Base-by-base conservation (phyloP, 345 rosid species). In the Noccaea bulbosa region DNA sequence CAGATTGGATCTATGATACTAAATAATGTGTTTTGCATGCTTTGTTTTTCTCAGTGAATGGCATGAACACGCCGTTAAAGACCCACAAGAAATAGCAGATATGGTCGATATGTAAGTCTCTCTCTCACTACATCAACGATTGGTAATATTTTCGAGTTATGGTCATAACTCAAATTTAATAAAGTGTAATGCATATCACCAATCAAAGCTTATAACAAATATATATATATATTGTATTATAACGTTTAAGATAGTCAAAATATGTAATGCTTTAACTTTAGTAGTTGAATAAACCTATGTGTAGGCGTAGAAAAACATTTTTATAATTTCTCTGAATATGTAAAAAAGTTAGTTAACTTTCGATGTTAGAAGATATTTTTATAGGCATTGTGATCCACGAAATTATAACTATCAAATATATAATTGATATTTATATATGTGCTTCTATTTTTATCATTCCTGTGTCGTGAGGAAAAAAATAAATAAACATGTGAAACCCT, bases 91-190 rank as follows among this genome's bases (percentile, higher is more conserved):
- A 53, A 73, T 89, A 34, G 92, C 86, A 64, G 71, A 87, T 5
- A 77, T 80, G 87, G 96, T 92, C 58, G 84, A 85, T 59, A 82
- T 70, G 98, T 89, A 67, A 86, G 92, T 82, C 56, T 70, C 62
- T 54, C 22, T 15, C 24, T 24, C 30, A 24, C 30, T 24, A 24
- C 2, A 24, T 24, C 24, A n/a, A 22, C 2, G 30, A 24, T 24
- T 24, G 3, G 30, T 24, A 24, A 24, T 0, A 24, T 24, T 2
- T 24, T 3, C 2, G 1, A 24, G 30, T 24, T 24, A 24, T 24
- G 3, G 2, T 3, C 30, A 24, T 24, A 24, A 24, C 30, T 3
- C 30, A 24, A 24, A 24, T 3, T 24, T 24, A 24, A 24, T 24
- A 24, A 24, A 24, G 30, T 24, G 30, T 24, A 24, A 24, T 24